Evolutionary conservation across 192 early-diverging fungal species (phyloP).

Genomic region (Entrophospora sp.): DNA sequence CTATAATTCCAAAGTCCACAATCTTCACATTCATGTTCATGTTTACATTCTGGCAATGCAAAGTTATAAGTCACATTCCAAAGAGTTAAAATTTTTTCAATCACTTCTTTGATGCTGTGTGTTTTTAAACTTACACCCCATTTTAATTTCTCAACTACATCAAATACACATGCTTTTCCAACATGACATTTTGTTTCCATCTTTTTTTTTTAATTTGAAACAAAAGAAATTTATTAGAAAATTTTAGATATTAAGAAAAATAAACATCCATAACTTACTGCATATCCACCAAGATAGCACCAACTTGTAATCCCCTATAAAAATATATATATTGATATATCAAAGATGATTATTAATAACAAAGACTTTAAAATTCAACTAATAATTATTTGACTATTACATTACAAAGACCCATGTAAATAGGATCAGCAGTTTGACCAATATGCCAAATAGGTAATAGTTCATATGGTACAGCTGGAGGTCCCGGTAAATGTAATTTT

Average conservation of each 20-base stretch:
- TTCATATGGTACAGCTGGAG: constrained; percentile 43
- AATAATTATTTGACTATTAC: constrained; percentile 20
- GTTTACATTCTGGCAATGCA: constrained; percentile 37
- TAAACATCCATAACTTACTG: constrained; percentile 5
- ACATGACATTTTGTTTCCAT: constrained; percentile 45
- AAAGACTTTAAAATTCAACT: neutral
- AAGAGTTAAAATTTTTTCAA: constrained; percentile 53
- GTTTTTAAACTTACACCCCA: constrained; percentile 67
- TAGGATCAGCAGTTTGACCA: constrained; percentile 86
- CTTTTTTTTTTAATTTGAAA: too few species aligned
- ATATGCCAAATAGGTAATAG: constrained; percentile 82
- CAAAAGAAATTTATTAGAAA: constrained; percentile 12
- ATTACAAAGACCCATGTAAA: constrained; percentile 79
- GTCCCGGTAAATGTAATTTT: constrained; percentile 69
- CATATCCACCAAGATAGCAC: constrained; percentile 33
- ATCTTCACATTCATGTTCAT: constrained; percentile 59
- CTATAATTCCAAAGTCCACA: constrained; percentile 76
- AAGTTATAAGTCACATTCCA: constrained; percentile 7
- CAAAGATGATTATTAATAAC: neutral
- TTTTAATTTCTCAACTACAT: constrained; percentile 50
- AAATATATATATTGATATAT: constrained; percentile 27
- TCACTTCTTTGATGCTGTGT: constrained; percentile 73
- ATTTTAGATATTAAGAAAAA: neutral
- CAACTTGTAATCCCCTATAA: constrained; percentile 22
- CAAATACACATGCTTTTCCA: constrained; percentile 52